Base-by-base conservation (phyloP, 306 rosid species). In the Delonix regia region DNA sequence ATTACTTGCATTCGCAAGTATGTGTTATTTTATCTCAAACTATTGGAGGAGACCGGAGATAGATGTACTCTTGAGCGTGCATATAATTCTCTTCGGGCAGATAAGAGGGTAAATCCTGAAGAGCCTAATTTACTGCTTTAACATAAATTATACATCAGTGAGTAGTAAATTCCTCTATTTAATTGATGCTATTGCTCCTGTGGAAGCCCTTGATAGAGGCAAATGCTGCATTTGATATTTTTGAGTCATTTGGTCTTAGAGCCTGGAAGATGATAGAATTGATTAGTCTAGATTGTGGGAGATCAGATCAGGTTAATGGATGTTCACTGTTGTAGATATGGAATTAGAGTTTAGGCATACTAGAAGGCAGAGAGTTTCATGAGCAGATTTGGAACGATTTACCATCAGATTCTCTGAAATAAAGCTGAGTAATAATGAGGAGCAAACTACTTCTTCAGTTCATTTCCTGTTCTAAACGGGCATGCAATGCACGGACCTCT, bases 1-100 rank as follows among this genome's bases (percentile, higher is more conserved):
- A 94, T 94, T 82, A 94, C 99, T 73, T 94, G 99, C 83, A 94
- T 94, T 67, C 86, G 97, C 57, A 94, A 94, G 88, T 94, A 94
- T 83, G 82, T 92, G 78, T 77, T 90, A 63, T 90, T 94, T 85
- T 94, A 94, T 83, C 91, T 94, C 90, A 88, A 91, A 81, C 89
- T 92, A 44, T 81, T 94, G 88, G 99, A 94, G 86, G 97, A 94
- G 88, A 89, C 97, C 42, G 95, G 93, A 85, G 99, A 94, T 83
- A 90, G 87, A 62, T 87, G 89, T 82, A 92, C 96, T 75, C 99
- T 94, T 73, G 99, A 94, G 51, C 97, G 97, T 69, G 97, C 99
- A 7, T 94, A 92, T 84, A 77, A 87, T 83, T 87, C 97, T 79
- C 95, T 94, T 66, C 91, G 97, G 52, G 89, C 94, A 75, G 99